Evolutionary conservation across 148 eudicot genomes (phyloP).

Genomic region (Persicaria tinctoria): DNA sequence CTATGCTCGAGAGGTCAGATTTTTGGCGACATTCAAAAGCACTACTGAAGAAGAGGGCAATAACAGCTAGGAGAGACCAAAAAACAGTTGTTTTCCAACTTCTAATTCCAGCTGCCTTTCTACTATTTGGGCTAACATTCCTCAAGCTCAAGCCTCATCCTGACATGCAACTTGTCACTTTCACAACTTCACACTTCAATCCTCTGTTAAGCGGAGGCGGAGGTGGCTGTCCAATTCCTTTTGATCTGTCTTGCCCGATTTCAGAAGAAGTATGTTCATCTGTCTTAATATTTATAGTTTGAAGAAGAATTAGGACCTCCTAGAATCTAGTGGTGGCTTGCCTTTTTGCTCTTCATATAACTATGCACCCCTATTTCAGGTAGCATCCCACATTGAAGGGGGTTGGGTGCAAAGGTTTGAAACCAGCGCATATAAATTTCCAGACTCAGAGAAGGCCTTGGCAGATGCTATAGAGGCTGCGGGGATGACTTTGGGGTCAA

Average conservation of each 20-base stretch:
- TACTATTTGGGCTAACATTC: constrained; percentile 77
- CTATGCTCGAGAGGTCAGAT: constrained; percentile 54
- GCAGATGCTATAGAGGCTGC: constrained; percentile 86
- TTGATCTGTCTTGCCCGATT: constrained; percentile 60
- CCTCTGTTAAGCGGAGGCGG: constrained; percentile 85
- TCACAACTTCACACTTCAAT: constrained; percentile 86
- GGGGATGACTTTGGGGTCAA: constrained; percentile 75
- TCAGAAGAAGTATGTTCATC: constrained; percentile 44
- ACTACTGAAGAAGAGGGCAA: constrained; percentile 74
- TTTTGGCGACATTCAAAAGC: constrained; percentile 94
- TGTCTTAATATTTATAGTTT: constrained; percentile 6
- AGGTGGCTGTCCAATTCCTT: constrained; percentile 95
- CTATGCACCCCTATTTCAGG: constrained; percentile 32
- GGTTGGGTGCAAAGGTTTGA: constrained; percentile 81
- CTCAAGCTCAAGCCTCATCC: constrained; percentile 87
- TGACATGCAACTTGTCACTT: constrained; percentile 66
- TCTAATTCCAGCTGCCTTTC: constrained; percentile 75
- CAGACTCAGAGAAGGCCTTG: constrained; percentile 63
- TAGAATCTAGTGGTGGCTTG: not conserved
- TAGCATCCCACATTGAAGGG: constrained; percentile 63
- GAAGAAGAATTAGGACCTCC: not conserved
- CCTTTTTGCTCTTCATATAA: constrained; percentile 1
- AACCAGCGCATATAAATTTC: constrained; percentile 67
- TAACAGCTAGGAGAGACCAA: constrained; percentile 76
- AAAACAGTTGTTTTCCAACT: constrained; percentile 93